A percentile compares a stretch with the other conserved stretches of the same genome.
Conservation (phyloP, 306 rosid species). For the Malus asiatica region DNA sequence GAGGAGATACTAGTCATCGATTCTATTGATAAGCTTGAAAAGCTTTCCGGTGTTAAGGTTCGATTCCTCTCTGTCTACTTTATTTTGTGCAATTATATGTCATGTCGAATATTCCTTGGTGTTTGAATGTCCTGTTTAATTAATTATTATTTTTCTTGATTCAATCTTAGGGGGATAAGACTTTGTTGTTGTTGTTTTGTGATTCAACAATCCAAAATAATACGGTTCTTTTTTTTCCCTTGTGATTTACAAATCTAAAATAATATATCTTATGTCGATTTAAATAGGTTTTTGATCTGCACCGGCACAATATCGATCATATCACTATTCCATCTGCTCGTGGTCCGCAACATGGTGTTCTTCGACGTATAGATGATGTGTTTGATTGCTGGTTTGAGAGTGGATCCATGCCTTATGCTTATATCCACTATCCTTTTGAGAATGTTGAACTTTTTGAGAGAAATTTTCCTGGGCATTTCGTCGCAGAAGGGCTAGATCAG, state of each 20-base stretch:
- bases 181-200: no score
- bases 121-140: not conserved
- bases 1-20: conserved; percentile 69
- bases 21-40: conserved; percentile 83
- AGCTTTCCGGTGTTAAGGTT: conserved; percentile 85
- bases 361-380: conserved; percentile 88
- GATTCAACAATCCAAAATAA: not conserved
- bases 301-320: conserved; percentile 94
- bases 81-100: not conserved
- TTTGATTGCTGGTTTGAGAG: conserved; percentile 99
- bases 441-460: conserved; percentile 87
- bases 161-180: not conserved
- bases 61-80: conserved; percentile 13
- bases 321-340: conserved; percentile 67
- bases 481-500: conserved; percentile 96
- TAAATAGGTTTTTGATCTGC: conserved; percentile 78
- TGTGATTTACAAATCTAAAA: not conserved
- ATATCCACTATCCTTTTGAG: conserved; percentile 95
- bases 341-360: conserved; percentile 66
- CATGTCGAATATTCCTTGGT: not conserved
- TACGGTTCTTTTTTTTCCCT: not conserved
- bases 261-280: conserved; percentile 14
- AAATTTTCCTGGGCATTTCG: conserved; percentile 95
- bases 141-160: not conserved
- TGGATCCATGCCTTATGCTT: conserved; percentile 99